phyloP scores from a whole-genome alignment of 2,329 filamentous ascomycete species.

The Ophioceras dolichostomum region DNA sequence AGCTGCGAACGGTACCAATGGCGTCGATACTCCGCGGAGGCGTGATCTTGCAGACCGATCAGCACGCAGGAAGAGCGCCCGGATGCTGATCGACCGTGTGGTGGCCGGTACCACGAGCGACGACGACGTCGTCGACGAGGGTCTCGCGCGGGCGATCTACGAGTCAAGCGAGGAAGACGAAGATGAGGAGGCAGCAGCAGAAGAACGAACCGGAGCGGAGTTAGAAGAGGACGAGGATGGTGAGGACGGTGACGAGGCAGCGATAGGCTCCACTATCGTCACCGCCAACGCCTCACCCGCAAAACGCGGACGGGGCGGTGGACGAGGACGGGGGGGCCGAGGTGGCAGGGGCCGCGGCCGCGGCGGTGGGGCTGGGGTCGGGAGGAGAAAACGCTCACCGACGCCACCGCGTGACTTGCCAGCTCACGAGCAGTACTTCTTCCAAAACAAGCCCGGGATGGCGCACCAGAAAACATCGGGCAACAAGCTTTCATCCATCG shows the following conservation, averaged over 20 bases:
- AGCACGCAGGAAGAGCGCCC: conserved; percentile 73
- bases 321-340: no score
- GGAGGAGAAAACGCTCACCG: conserved; percentile 51
- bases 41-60: conserved; percentile 69
- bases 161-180: conserved; percentile 41
- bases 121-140: conserved; percentile 58
- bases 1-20: conserved; percentile 16
- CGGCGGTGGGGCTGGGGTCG: conserved; percentile 12
- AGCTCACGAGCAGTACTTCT: conserved; percentile 85
- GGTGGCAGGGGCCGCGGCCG: no score
- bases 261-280: conserved; percentile 20
- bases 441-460: conserved; percentile 73
- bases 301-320: no score
- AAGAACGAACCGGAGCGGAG: conserved; percentile 13
- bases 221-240: conserved; percentile 15
- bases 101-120: conserved; percentile 52
- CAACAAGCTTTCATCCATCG: conserved; percentile 56
- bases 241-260: conserved; percentile 7
- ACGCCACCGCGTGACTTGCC: conserved; percentile 74
- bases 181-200: conserved; percentile 17
- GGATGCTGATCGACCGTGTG: conserved; percentile 61
- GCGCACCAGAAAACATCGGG: conserved; percentile 62
- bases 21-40: conserved; percentile 46
- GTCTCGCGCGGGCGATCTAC: conserved; percentile 58
- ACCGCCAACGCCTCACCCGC: no score